phyloP scores from a whole-genome alignment of 495 filamentous ascomycete species.

The Cryomyces minteri region DNA sequence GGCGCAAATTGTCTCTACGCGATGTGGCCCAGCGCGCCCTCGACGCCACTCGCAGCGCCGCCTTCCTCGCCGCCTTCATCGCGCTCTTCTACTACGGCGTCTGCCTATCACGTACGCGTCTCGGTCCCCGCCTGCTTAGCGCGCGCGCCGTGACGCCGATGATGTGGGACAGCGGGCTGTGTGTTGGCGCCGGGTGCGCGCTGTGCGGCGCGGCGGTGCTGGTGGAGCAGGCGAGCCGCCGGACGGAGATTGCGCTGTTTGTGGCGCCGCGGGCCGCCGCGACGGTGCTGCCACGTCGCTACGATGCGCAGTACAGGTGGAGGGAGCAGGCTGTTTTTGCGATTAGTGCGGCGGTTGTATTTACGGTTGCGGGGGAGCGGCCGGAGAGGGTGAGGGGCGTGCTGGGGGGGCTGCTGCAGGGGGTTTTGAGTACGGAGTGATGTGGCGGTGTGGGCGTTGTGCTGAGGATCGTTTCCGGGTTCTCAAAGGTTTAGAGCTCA shows the following conservation, averaged over 20 bases:
- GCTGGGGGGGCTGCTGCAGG: constrained; percentile 32
- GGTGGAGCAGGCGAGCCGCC: constrained; percentile 45
- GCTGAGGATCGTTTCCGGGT: too few relatives aligned
- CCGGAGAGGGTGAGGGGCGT: constrained; percentile 52
- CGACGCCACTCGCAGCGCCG: constrained; percentile 53
- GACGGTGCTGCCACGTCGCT: constrained; percentile 56
- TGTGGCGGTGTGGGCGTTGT: too few relatives aligned
- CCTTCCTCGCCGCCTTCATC: constrained; percentile 72
- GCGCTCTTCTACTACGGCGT: constrained; percentile 76
- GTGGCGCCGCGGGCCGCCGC: constrained; percentile 71
- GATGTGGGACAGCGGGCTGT: constrained; percentile 52
- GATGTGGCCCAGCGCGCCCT: constrained; percentile 24
- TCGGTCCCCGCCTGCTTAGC: constrained; percentile 53
- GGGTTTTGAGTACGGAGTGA: neutral
- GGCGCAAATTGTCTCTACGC: constrained; percentile 17
- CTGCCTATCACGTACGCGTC: constrained; percentile 60
- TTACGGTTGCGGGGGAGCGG: constrained; percentile 51
- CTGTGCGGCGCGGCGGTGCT: constrained; percentile 78
- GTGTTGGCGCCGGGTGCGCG: constrained; percentile 55
- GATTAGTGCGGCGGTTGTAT: constrained; percentile 51
- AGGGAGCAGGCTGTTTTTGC: constrained; percentile 60
- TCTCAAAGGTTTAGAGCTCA: too few relatives aligned
- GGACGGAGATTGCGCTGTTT: constrained; percentile 70
- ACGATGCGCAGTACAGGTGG: constrained; percentile 52
- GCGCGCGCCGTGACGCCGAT: constrained; percentile 30